Percentiles rank a stretch among this genome's conserved stretches.
These are phyloP conservation scores for Rhodotorula sp. DNA, from an alignment of 1,284 basidiomycete species.

Conservation along the genomic window DNA sequence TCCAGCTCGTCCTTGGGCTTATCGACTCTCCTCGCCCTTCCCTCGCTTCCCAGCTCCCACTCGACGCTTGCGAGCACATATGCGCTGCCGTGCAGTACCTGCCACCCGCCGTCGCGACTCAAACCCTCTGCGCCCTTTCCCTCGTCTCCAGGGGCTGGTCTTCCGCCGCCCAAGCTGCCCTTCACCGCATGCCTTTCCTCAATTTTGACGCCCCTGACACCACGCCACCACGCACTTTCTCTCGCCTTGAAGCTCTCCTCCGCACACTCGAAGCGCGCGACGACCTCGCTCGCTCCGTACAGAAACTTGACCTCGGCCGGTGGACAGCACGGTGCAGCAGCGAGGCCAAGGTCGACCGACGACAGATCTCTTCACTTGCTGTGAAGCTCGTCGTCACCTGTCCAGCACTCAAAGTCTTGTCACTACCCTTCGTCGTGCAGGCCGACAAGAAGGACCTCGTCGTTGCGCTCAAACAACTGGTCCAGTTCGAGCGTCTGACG, in stretches of 20 bases:
- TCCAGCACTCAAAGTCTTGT: not conserved
- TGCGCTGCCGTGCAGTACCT: not conserved
- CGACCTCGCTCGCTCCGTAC: conserved; percentile 11
- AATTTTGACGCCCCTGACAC: conserved; percentile 22
- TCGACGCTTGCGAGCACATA: conserved; percentile 9
- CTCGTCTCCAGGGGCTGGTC: conserved; percentile 20
- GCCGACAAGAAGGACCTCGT: conserved; percentile 19
- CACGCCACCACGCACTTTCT: conserved; percentile 3
- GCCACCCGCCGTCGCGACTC: conserved; percentile 1
- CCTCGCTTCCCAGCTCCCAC: not conserved
- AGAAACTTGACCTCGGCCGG: conserved; percentile 4
- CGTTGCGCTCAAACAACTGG: not conserved
- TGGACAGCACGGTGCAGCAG: conserved; percentile 10
- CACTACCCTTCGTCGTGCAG: conserved; percentile 19
- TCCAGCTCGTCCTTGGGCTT: not conserved
- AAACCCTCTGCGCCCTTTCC: conserved; percentile 21
- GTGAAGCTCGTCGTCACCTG: conserved; percentile 4
- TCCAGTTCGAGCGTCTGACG: not conserved
- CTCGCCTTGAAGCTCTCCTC: not conserved
- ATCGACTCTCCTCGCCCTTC: not conserved
- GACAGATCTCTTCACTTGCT: conserved; percentile 2
- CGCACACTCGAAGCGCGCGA: conserved; percentile 6
- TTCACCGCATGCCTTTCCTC: conserved; percentile 6
- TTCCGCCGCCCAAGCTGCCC: conserved; percentile 13
- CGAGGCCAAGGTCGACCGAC: conserved; percentile 7